These are phyloP conservation scores for Diaporthe sp. DNA, from an alignment of 2,329 filamentous ascomycete genomes.

Conservation along the genomic window DNA sequence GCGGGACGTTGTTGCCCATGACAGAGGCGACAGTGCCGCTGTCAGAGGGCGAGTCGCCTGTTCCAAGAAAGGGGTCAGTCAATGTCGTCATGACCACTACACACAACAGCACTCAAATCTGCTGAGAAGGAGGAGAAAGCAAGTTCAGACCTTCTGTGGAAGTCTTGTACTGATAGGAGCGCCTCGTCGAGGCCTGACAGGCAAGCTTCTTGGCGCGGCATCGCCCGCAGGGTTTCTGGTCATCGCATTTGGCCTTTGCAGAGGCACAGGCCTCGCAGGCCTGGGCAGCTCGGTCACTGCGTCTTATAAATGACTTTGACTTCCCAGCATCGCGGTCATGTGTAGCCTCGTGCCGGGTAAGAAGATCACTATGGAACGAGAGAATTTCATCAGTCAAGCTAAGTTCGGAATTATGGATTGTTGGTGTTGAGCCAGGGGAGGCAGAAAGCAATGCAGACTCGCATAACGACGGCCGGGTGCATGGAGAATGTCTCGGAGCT, in stretches of 20 bases:
- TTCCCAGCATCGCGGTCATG: constrained; percentile 46
- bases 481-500: neutral
- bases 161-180: constrained; percentile 39
- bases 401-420: neutral
- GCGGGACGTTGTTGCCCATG: constrained; percentile 20
- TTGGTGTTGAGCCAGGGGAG: neutral
- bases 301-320: constrained; percentile 44
- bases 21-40: neutral
- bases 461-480: neutral
- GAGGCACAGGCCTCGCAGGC: constrained; percentile 46
- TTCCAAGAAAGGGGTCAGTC: constrained; percentile 9
- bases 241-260: constrained; percentile 48
- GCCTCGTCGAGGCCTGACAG: constrained; percentile 43
- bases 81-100: constrained; percentile 17
- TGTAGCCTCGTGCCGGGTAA: constrained; percentile 47
- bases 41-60: constrained; percentile 26
- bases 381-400: neutral
- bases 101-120: neutral
- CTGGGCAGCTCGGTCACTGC: constrained; percentile 46
- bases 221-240: constrained; percentile 47
- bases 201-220: constrained; percentile 44
- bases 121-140: neutral
- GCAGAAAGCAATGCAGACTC: neutral
- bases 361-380: constrained; percentile 42
- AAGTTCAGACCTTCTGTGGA: constrained; percentile 39